A percentile compares a stretch with the other conserved stretches of the same genome.
Conservation (phyloP, 345 rosid species). For the Acer negundo region DNA sequence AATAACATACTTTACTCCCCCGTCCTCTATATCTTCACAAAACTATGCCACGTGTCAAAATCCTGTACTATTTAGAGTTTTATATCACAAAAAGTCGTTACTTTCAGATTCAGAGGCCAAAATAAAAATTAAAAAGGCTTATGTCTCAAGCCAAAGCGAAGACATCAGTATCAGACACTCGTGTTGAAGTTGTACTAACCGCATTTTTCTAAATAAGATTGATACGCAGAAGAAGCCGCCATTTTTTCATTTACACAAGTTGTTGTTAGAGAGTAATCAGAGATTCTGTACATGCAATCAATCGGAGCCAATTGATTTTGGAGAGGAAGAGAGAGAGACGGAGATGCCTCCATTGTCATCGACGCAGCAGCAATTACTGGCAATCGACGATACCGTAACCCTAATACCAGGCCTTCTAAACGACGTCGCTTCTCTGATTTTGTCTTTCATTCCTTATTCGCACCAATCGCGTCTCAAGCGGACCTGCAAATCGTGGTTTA, state of each 20-base stretch:
- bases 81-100: neutral
- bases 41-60: conserved; percentile 5
- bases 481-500: conserved; percentile 71
- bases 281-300: neutral
- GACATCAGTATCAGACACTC: neutral
- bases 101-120: neutral
- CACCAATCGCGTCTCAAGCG: conserved; percentile 75
- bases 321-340: neutral
- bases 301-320: neutral
- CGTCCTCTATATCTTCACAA: neutral
- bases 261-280: conserved; percentile 2
- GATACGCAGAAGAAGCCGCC: neutral
- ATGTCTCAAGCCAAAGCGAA: neutral
- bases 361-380: conserved; percentile 9
- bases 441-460: conserved; percentile 69
- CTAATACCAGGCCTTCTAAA: conserved; percentile 79
- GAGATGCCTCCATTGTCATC: conserved; percentile 28
- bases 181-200: neutral
- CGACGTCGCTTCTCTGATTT: conserved; percentile 58
- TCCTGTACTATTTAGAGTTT: neutral
- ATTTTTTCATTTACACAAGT: neutral
- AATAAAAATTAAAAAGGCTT: neutral
- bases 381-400: conserved; percentile 35
- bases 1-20: neutral
- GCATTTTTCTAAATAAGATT: neutral